Base-by-base conservation (phyloP, 2,329 filamentous ascomycete species). In the Fusarium torreyae region DNA sequence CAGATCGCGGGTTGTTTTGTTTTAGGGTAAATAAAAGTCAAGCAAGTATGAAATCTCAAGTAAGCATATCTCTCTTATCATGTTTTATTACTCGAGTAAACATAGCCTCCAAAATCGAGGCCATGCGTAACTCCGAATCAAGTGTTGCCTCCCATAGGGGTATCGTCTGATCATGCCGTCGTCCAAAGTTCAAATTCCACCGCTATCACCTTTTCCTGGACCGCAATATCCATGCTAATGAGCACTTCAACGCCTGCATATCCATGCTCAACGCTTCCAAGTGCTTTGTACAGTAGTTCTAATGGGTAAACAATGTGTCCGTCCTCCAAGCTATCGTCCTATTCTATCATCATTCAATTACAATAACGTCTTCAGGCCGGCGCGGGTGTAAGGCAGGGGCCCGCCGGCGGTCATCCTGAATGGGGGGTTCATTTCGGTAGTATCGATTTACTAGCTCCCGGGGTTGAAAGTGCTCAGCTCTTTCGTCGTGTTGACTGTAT, bases 351-450 rank as follows among this genome's bases (percentile, higher is more conserved):
- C 54, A 78, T 42, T 78, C 77, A 39, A 78, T 74, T 39, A 78
- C 75, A 63, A 78, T 76, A 39, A 78, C 70, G 38, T 78, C 66
- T 31, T 76, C 76, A 13, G 66, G 68, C 49, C 63, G 69, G 26
- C 66, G 70, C 15, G 68, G 65, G 51, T 71, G 72, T 13, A 74
- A 44, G 33, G 64, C 62, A 24, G 69, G 64, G 13, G 63, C 63
- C 49, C 60, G 67, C 36, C 63, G 58, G n/a, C 54, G 52, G 11
- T 71, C 63, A 46, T 65, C 65, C 39, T 38, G 40, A 14, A 52
- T 15, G 22, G 38, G 51, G 33, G 60, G 68, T 20, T 67, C 58
- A 39, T 68, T 61, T 18, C 46, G 42, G 39, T 74, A 65, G 42
- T 65, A 56, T 57, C 58, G 57, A 45, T 74, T 67, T 7, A 51